phyloP scores from a whole-genome alignment of 345 rosid species.

The Microcos paniculata region DNA sequence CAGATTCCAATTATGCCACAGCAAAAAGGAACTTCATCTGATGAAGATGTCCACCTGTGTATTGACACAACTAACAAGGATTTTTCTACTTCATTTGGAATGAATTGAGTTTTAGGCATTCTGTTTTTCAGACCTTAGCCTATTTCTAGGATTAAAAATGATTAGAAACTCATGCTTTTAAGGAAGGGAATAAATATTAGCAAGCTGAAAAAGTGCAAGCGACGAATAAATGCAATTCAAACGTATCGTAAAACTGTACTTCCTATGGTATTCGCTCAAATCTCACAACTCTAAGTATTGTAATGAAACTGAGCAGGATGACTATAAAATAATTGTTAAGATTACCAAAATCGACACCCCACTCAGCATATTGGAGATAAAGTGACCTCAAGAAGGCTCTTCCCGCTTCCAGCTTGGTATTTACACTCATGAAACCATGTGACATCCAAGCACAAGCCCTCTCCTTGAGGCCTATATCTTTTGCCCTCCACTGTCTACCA shows the following conservation, averaged over 20 bases:
- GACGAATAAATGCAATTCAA: background rate
- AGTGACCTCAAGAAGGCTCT: slow-evolving; percentile 86
- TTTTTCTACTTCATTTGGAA: background rate
- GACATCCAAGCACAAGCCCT: slow-evolving; percentile 93
- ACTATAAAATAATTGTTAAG: background rate
- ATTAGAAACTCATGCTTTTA: background rate
- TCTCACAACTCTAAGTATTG: background rate
- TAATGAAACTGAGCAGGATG: background rate
- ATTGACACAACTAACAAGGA: slow-evolving; percentile 7
- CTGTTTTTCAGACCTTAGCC: background rate
- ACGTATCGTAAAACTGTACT: background rate
- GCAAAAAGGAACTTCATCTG: background rate
- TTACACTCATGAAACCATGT: slow-evolving; percentile 88
- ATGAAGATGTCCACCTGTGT: background rate
- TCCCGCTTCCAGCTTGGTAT: slow-evolving; percentile 72
- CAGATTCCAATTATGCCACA: slow-evolving; percentile 12
- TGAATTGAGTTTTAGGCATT: slow-evolving; percentile 1
- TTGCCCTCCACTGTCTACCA: slow-evolving; percentile 65
- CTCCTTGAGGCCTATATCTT: slow-evolving; percentile 79
- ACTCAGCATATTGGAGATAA: slow-evolving; percentile 74
- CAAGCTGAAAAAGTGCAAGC: background rate
- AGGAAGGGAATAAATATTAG: background rate
- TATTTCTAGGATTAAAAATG: background rate
- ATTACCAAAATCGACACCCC: slow-evolving; percentile 97
- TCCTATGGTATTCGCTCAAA: slow-evolving; percentile 7